Base-by-base conservation (phyloP, 2,329 filamentous ascomycete species). In the Fusarium tupiense region DNA sequence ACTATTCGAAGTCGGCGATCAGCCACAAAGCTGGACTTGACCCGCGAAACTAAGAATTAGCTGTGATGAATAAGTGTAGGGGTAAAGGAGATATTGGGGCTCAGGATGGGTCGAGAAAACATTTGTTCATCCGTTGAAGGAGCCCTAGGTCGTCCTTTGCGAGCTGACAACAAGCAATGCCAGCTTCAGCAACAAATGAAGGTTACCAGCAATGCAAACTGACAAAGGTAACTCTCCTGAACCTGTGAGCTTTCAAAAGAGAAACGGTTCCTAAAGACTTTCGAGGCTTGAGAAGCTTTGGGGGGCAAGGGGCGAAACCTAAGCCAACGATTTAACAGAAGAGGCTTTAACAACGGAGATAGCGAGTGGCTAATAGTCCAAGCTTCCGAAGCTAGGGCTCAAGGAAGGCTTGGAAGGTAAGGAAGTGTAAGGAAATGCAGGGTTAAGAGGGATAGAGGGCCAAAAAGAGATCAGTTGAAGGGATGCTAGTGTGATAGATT, bases 361-460 rank as follows among this genome's bases (percentile, higher is more conserved):
- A 69, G 66, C 58, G 74, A 76, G 69, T 73, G 74, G 74, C 65
- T 73, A 72, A 75, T 57, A 67, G 72, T 72, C 76, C 60, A 69
- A 74, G 64, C 67, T 72, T 73, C 57, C 56, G 60, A 62, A 76
- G 64, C 67, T 76, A 77, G 76, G 76, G 74, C 71, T 77, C 73
- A 61, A 58, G 65, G 62, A 69, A 70, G 68, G 50, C 69, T 73
- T 75, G 72, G 66, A 68, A 70, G 69, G 56, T 40, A 49, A 47
- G 59, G 68, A 35, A 71, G 44, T 43, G 69, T 46, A 71, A 50
- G 73, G 69, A 58, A 72, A 49, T 67, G 60, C 72, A 75, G 59
- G 73, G 73, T 73, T 75, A 59, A 59, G 54, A 59, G 52, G 64
- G 61, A 74, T 35, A 65, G 66, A 74, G 69, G 63, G 62, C 63